These are phyloP conservation scores for Sporothrix brunneoviolacea DNA, from an alignment of 2,329 filamentous ascomycete genomes.

Conservation along the genomic window DNA sequence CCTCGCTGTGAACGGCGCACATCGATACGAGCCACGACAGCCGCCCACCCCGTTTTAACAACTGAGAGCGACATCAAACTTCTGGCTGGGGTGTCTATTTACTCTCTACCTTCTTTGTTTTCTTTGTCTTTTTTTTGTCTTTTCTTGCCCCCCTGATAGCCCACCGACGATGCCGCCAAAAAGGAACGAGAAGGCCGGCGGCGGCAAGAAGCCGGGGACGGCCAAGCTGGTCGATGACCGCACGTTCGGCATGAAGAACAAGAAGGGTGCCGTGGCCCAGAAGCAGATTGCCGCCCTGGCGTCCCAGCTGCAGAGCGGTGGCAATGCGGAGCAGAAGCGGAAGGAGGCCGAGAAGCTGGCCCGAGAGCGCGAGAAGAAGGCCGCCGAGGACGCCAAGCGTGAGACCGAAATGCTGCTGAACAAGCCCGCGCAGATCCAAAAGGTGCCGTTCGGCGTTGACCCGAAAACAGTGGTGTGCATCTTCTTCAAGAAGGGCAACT, in stretches of 20 bases:
- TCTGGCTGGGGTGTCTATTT: too few species aligned
- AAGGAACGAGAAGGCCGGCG: constrained; percentile 44
- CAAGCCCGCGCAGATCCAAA: constrained; percentile 91
- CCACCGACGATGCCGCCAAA: constrained; percentile 67
- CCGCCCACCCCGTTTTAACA: neutral
- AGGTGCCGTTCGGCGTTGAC: constrained; percentile 95
- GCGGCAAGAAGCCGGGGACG: constrained; percentile 47
- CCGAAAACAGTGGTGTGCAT: constrained; percentile 96
- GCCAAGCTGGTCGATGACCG: constrained; percentile 77
- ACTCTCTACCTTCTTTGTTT: constrained; percentile 1
- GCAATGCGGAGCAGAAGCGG: constrained; percentile 80
- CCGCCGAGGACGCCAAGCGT: constrained; percentile 74
- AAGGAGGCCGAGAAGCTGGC: constrained; percentile 61
- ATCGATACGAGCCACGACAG: too few species aligned
- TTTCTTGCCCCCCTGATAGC: neutral
- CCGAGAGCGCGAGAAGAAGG: constrained; percentile 82
- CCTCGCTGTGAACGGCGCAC: too few species aligned
- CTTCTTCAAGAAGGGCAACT: constrained; percentile 95
- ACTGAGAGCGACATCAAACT: too few species aligned
- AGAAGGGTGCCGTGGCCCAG: constrained; percentile 88
- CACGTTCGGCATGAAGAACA: constrained; percentile 99
- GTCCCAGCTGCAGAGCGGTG: constrained; percentile 64
- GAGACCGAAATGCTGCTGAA: constrained; percentile 79
- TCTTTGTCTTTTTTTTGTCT: neutral
- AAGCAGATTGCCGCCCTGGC: constrained; percentile 82